phyloP scores from a whole-genome alignment of 2,329 filamentous ascomycete species.

The Allantophomopsis lycopodina region DNA sequence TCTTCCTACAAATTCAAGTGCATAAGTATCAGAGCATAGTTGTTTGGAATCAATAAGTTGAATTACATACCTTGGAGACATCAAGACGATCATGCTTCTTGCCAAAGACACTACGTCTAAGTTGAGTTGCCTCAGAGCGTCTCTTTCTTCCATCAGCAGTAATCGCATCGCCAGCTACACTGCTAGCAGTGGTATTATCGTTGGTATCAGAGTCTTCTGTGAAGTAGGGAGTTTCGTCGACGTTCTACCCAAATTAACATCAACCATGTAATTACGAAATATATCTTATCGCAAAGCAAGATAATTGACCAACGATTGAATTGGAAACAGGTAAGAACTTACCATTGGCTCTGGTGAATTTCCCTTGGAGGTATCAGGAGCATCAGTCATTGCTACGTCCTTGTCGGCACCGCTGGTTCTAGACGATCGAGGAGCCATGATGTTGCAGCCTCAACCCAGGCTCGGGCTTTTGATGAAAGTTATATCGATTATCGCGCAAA shows the following conservation, averaged over 20 bases:
- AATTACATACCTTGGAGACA: conserved; percentile 65
- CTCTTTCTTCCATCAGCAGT: conserved; percentile 66
- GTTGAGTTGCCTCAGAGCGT: conserved; percentile 74
- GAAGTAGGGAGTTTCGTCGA: conserved; percentile 53
- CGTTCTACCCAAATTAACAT: conserved; percentile 25
- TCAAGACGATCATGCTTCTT: conserved; percentile 89
- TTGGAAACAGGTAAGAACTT: conserved; percentile 3
- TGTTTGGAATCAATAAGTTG: too few relatives aligned
- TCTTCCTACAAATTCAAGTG: conserved; percentile 50
- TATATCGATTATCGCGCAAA: neutral
- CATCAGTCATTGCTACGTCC: conserved; percentile 49
- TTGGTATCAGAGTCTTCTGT: conserved; percentile 56
- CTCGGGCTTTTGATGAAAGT: neutral
- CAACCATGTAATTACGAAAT: too few relatives aligned
- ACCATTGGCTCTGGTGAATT: conserved; percentile 20
- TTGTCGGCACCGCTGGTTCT: conserved; percentile 33
- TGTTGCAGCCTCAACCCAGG: conserved; percentile 19
- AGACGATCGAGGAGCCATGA: conserved; percentile 42
- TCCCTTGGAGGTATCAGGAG: conserved; percentile 24
- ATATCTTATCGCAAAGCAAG: too few relatives aligned
- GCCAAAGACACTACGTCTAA: conserved; percentile 84
- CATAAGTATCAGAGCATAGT: too few relatives aligned
- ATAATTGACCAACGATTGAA: too few relatives aligned
- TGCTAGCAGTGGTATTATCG: conserved; percentile 64
- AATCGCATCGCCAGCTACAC: conserved; percentile 61